Evolutionary conservation across 805 yeast genomes (phyloP).

Genomic region (Yarrowia divulgata): DNA sequence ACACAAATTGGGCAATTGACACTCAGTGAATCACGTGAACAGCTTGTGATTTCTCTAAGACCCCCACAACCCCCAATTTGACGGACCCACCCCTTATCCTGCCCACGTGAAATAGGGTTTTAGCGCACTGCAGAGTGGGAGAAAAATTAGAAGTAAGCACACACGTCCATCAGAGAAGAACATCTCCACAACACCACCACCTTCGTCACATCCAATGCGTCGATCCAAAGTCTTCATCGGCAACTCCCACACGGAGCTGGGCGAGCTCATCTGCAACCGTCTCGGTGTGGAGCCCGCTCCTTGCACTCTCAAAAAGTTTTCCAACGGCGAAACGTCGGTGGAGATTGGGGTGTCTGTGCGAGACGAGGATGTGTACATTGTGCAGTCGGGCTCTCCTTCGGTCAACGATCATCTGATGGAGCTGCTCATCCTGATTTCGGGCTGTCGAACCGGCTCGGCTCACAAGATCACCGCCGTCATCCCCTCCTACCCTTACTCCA

Average conservation of each 20-base stretch:
- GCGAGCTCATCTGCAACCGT: slow-evolving; percentile 85
- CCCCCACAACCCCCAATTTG: background rate
- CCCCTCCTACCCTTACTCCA: slow-evolving; percentile 97
- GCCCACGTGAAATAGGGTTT: slow-evolving; percentile 23
- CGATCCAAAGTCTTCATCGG: slow-evolving; percentile 98
- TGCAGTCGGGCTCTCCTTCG: slow-evolving; percentile 88
- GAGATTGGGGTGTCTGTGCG: slow-evolving; percentile 94
- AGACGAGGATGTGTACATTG: slow-evolving; percentile 95
- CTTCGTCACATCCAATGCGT: slow-evolving; percentile 64
- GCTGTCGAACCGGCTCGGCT: slow-evolving; percentile 99
- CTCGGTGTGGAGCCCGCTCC: slow-evolving; percentile 95
- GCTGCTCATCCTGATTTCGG: slow-evolving; percentile 86
- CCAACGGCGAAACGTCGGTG: slow-evolving; percentile 97
- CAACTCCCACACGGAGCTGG: slow-evolving; percentile 94
- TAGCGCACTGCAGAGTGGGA: slow-evolving; percentile 9
- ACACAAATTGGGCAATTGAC: background rate
- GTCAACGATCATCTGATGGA: slow-evolving; percentile 96
- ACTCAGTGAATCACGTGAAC: background rate
- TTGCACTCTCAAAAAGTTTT: slow-evolving; percentile 86
- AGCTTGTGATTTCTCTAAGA: no score
- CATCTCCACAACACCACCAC: slow-evolving; percentile 22
- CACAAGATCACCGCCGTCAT: slow-evolving; percentile 94
- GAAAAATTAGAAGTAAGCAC: slow-evolving; percentile 6
- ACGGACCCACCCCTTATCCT: background rate
- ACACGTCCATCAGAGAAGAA: no score